Evolutionary conservation across 768 basidiomycete genomes (phyloP), one percentile per base, ranked within the genome.

Genomic region (Sistotremastrum niveocremeum): DNA sequence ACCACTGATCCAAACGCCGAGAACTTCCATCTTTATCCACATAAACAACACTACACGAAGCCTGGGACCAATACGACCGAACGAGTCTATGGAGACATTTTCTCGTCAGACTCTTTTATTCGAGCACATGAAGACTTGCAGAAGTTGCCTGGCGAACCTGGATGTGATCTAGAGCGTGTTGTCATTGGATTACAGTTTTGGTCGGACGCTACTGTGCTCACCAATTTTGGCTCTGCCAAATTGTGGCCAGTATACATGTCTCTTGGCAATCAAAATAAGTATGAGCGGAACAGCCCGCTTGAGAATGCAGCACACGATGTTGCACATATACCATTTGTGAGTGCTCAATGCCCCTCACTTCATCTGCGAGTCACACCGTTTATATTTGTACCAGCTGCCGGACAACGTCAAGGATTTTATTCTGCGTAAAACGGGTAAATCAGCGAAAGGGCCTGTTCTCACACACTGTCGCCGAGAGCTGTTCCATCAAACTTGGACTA

Each of bases 121-220:
- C 9, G 37, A 1, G 57, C 53, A 10, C 51, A 54, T 5, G 40
- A 56, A 3, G 49, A 60, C 0, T 1, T 62, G 7, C 56, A 60
- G 39, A 50, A 56, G 37, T 65, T 54, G 34, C 58, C 58, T 3
- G 10, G 40, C 7, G 39, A 51, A 28, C 51, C 49, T 5, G 46
- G 35, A 0, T 39, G 51, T 41, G 4, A 46, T 6, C 43, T 51
- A 1, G 55, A 57, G 30, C 37, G 45, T 5, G 49, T 51, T 5
- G 45, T 59, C 8, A 49, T 51, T 1, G 39, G 49, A 3, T 30
- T 59, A 1, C 58, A 58, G 52, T 49, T 59, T 7, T 62, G 56
- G 51, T 67, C 63, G 1, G 65, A 66, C 47, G 57, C 58, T 1
- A 69, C 64, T 0, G 64, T 64, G 46, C 56, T 67, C 6, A 55